A percentile compares a stretch with the other conserved stretches of the same genome.
phyloP scores from a whole-genome alignment of 202 grass and related monocot species.

The Carex arenaria region DNA sequence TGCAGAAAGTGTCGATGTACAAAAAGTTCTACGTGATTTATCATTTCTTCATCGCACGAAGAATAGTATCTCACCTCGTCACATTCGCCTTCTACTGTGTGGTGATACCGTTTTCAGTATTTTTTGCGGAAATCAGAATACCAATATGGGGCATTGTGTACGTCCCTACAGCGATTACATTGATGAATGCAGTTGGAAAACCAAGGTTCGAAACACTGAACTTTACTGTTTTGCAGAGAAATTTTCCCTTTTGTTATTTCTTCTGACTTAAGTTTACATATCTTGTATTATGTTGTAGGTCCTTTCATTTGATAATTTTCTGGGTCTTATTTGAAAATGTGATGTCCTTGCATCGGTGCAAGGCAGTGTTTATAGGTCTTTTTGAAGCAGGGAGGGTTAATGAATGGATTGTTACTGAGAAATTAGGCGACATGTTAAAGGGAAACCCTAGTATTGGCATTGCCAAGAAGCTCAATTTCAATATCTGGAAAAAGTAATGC shows the following conservation, averaged over 20 bases:
- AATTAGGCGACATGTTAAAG: conserved; percentile 33
- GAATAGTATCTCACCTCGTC: conserved; percentile 29
- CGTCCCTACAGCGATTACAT: conserved; percentile 29
- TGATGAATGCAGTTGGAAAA: conserved; percentile 36
- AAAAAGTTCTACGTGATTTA: conserved; percentile 45
- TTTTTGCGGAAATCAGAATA: conserved; percentile 33
- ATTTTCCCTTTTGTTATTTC: conserved; percentile 4
- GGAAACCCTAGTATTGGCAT: conserved; percentile 13
- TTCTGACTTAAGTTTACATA: neutral
- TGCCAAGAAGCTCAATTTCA: conserved; percentile 28
- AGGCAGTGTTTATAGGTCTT: conserved; percentile 36
- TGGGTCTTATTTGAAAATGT: conserved; percentile 34
- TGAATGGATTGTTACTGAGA: conserved; percentile 34
- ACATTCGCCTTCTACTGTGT: conserved; percentile 45
- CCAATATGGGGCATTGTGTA: conserved; percentile 38
- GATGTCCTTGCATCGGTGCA: conserved; percentile 26
- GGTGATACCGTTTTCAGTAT: conserved; percentile 31
- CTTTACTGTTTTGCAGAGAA: neutral
- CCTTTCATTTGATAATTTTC: conserved; percentile 31
- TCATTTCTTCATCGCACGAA: conserved; percentile 35
- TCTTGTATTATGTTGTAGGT: conserved; percentile 18
- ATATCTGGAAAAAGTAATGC: conserved; percentile 24
- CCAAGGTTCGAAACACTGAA: conserved; percentile 22
- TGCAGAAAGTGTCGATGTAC: conserved; percentile 35
- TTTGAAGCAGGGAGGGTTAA: conserved; percentile 37